Conservation (phyloP, 2,329 filamentous ascomycete species). For the Fusarium graminum region DNA sequence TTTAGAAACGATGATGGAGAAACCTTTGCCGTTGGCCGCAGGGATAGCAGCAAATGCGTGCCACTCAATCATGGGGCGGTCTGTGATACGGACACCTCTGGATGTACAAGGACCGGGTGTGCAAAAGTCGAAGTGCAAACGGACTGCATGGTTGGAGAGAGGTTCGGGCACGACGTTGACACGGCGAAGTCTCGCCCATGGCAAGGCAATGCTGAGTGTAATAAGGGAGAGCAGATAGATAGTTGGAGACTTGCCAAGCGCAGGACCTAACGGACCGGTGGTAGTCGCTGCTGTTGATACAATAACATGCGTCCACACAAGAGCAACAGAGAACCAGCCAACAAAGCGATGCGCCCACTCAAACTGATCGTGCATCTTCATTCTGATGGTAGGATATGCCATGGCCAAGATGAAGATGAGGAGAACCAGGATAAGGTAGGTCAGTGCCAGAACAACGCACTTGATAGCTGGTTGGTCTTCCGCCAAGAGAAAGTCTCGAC, state of each 20-base stretch:
- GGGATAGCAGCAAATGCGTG: constrained; percentile 79
- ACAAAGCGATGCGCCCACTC: constrained; percentile 76
- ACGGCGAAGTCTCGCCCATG: constrained; percentile 74
- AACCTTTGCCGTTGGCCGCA: constrained; percentile 63
- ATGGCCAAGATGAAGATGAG: constrained; percentile 46
- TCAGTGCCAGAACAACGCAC: constrained; percentile 43
- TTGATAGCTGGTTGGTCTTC: constrained; percentile 17
- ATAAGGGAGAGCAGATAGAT: constrained; percentile 27
- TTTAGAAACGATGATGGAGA: constrained; percentile 74
- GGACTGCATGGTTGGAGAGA: constrained; percentile 77
- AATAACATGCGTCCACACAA: constrained; percentile 72
- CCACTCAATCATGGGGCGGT: constrained; percentile 73
- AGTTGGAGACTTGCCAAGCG: constrained; percentile 19
- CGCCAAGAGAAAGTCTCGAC: constrained; percentile 13
- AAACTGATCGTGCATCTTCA: constrained; percentile 70
- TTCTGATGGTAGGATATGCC: constrained; percentile 43
- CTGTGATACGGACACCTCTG: constrained; percentile 64
- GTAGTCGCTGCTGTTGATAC: constrained; percentile 62
- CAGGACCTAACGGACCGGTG: constrained; percentile 13
- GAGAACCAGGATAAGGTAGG: constrained; percentile 42
- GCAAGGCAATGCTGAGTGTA: constrained; percentile 30
- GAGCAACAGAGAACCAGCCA: constrained; percentile 71
- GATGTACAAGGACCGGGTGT: constrained; percentile 54
- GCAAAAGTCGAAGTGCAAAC: constrained; percentile 73
- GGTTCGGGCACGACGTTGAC: constrained; percentile 71